Evolutionary conservation across 495 filamentous ascomycete genomes (phyloP).

Genomic region (Hypoxylon lienhwacheense): DNA sequence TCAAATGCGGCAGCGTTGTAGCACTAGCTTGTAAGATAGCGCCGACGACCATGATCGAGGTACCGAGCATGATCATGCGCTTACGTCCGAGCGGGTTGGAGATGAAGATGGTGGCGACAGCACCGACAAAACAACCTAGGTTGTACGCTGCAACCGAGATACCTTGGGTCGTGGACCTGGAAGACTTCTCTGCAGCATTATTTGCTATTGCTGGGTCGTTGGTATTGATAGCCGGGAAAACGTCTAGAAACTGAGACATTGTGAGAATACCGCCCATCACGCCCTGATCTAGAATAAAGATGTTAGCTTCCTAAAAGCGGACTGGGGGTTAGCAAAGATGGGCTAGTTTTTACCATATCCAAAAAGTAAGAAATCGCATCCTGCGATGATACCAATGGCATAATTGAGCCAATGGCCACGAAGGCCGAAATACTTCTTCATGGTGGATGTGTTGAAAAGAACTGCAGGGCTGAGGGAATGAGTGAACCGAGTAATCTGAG

Average conservation of each 20-base stretch:
- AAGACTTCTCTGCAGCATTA: constrained; percentile 36
- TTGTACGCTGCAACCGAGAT: constrained; percentile 68
- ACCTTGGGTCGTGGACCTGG: constrained; percentile 61
- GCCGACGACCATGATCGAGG: constrained; percentile 70
- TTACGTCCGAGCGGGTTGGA: constrained; percentile 71
- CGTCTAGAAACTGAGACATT: constrained; percentile 54
- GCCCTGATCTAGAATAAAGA: constrained; percentile 49
- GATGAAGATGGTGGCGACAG: constrained; percentile 68
- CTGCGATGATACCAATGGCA: constrained; percentile 68
- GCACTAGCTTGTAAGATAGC: constrained; percentile 66
- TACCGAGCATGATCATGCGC: constrained; percentile 69
- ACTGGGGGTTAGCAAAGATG: not conserved
- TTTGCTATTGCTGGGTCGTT: constrained; percentile 36
- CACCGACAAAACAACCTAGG: constrained; percentile 74
- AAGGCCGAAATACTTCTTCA: constrained; percentile 64
- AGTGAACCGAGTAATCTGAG: no score
- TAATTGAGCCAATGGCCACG: constrained; percentile 66
- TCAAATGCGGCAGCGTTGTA: constrained; percentile 62
- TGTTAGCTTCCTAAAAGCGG: constrained; percentile 18
- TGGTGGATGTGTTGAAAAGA: constrained; percentile 18
- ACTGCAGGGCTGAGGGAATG: no score
- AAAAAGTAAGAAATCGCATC: constrained; percentile 66
- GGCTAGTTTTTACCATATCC: constrained; percentile 43
- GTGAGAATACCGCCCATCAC: constrained; percentile 64
- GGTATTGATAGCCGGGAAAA: constrained; percentile 61